Base-by-base conservation (phyloP, 192 early-diverging fungal genomes). In the Diversispora eburnea region DNA sequence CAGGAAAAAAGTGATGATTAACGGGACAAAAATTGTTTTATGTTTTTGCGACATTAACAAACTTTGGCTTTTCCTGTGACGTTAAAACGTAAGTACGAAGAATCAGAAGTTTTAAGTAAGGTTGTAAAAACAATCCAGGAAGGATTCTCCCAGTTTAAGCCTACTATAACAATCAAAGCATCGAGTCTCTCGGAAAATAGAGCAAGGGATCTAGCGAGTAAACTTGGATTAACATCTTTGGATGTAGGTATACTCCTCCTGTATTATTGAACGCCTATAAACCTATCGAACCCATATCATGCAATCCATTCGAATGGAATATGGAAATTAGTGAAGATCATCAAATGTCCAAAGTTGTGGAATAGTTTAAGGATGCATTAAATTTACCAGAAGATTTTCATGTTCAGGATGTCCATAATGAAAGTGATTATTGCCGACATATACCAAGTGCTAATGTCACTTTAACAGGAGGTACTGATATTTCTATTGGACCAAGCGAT, bases 21-120 rank as follows among this genome's bases (percentile, higher is more conserved):
- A 46, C 39, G 4, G 39, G 41, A n/a, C 25, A 1, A 46, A 64
- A 12, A 39, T 49, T 0, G 13, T 49, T 49, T 49, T 49, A 49
- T 49, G 48, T 49, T 49, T 49, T 49, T 49, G 3, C 3, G 13
- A 49, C 13, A 13, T 42, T 42, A 39, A 64, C 12, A 6, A 66
- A 66, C 43, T 66, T 0, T 19, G 43, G 49, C 51, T 56, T 69
- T 55, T 66, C 47, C 2, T 46, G 66, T 49, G 45, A 52, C 66
- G 19, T 13, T 67, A 67, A 67, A 67, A 13, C 66, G 66, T 69
- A 69, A 69, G 54, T 41, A 69, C 54, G 67, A 69, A 33, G 52
- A 55, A 55, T 41, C 51, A 69, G 67, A 69, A 55, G 10, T 12
- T 15, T 56, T 69, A 69, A 55, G 5, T 13, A 2, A 69, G 10